phyloP scores from a whole-genome alignment of 352 stramenopile genomes.

The Phytophthora cactorum region DNA sequence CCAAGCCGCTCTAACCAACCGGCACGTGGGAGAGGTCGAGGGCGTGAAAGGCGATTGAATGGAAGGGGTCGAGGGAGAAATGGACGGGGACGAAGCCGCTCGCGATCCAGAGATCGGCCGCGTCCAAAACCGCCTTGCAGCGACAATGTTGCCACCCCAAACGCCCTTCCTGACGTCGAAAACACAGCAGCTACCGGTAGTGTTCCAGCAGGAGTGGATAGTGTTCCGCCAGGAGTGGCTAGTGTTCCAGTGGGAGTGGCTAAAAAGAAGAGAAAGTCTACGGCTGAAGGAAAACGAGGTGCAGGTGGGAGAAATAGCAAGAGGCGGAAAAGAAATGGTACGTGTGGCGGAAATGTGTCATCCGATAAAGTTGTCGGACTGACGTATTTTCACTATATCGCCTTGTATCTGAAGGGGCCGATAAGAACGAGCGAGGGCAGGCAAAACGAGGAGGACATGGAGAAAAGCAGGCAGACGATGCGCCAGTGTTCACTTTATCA shows the following conservation, averaged over 20 bases:
- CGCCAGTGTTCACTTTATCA: constrained; percentile 39
- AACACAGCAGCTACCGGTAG: neutral
- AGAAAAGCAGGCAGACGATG: constrained; percentile 11
- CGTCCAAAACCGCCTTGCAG: constrained; percentile 14
- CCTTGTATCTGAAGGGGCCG: constrained; percentile 11
- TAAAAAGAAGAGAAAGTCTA: constrained; percentile 15
- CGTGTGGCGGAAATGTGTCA: constrained; percentile 1
- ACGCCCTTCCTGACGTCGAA: constrained; percentile 10
- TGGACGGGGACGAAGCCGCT: constrained; percentile 32
- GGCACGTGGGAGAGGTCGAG: constrained; percentile 21
- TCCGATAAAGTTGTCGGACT: constrained; percentile 7
- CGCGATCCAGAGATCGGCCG: constrained; percentile 35
- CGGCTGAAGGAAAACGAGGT: constrained; percentile 19
- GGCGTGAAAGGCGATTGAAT: constrained; percentile 23
- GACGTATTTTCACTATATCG: neutral
- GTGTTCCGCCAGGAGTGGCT: neutral
- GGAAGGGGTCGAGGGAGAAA: constrained; percentile 25
- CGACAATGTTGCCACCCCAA: constrained; percentile 1
- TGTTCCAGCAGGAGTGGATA: neutral
- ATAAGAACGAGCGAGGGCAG: constrained; percentile 23
- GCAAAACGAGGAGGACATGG: constrained; percentile 26
- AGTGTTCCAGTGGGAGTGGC: constrained; percentile 12
- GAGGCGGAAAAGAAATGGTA: constrained; percentile 48
- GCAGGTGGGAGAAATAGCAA: constrained; percentile 23
- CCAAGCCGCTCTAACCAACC: constrained; percentile 9